phyloP scores from a whole-genome alignment of 1,139 yeast genomes.

The Pichia norvegensis region DNA sequence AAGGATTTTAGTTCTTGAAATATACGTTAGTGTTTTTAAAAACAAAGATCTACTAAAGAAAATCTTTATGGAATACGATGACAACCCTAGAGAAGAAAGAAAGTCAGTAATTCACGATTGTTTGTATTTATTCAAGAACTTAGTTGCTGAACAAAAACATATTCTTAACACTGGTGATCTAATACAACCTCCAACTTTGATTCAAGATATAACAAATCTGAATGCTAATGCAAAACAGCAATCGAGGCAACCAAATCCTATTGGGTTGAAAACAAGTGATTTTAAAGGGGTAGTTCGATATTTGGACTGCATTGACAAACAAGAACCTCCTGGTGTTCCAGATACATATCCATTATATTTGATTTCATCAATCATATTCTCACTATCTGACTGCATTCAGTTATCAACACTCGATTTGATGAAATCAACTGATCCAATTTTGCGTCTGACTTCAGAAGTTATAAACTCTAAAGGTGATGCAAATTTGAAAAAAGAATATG shows the following conservation, averaged over 20 bases:
- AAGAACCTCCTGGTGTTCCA: conserved; percentile 60
- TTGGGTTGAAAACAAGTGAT: conserved; percentile 31
- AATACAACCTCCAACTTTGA: conserved; percentile 25
- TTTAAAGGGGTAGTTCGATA: conserved; percentile 38
- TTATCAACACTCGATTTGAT: conserved; percentile 42
- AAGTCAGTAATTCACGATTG: conserved; percentile 58
- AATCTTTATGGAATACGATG: conserved; percentile 60
- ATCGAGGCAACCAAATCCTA: conserved; percentile 3
- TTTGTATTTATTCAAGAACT: conserved; percentile 37
- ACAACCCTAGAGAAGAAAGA: conserved; percentile 39
- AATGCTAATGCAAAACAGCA: neutral
- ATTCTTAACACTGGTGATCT: conserved; percentile 33
- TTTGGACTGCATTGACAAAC: conserved; percentile 71
- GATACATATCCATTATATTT: conserved; percentile 56
- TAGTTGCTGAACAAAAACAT: conserved; percentile 31
- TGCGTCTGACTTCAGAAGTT: neutral
- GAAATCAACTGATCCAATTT: conserved; percentile 17
- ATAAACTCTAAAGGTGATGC: conserved; percentile 10
- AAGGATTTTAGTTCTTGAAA: conserved; percentile 61
- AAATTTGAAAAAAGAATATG: conserved; percentile 29
- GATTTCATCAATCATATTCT: conserved; percentile 45
- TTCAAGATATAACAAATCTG: neutral
- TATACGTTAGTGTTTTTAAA: conserved; percentile 51
- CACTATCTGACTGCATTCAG: conserved; percentile 65
- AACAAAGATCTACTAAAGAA: conserved; percentile 46